Percentiles rank a stretch among this genome's conserved stretches.
Conservation (phyloP, 1,139 yeast genomes). For the Magnusiomyces tetraspermus region DNA sequence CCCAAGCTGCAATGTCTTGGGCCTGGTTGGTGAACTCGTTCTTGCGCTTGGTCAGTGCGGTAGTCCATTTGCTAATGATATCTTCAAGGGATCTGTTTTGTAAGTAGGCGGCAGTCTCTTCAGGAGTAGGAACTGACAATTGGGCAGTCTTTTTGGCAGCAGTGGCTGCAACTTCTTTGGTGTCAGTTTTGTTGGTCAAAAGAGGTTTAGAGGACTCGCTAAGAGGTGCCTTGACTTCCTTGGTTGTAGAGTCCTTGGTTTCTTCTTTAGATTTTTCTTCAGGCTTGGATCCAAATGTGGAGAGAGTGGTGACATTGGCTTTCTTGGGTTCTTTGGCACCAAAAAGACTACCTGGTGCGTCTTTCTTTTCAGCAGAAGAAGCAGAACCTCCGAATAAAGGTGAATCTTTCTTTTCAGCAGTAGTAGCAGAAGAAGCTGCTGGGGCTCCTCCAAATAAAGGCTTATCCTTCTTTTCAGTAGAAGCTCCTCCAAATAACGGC, state of each 20-base stretch:
- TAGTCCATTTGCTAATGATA: conserved; percentile 86
- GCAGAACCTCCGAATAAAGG: conserved; percentile 20
- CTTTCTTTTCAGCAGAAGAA: conserved; percentile 18
- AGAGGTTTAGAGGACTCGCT: conserved; percentile 4
- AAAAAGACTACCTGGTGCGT: conserved; percentile 21
- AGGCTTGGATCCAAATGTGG: conserved; percentile 25
- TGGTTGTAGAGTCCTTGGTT: background rate
- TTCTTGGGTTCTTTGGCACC: too few species aligned
- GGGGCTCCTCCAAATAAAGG: conserved; percentile 13
- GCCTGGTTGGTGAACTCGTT: conserved; percentile 72
- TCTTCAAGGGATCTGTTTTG: conserved; percentile 91
- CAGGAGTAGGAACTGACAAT: conserved; percentile 26
- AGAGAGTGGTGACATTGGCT: conserved; percentile 26
- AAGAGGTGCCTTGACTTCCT: background rate
- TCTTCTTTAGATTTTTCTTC: conserved; percentile 4
- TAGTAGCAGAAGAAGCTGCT: conserved; percentile 22
- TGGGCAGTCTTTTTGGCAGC: conserved; percentile 31
- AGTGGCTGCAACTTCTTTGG: conserved; percentile 30
- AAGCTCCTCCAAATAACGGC: background rate
- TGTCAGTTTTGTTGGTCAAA: conserved; percentile 28
- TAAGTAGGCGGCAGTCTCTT: conserved; percentile 54
- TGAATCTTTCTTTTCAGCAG: conserved; percentile 21
- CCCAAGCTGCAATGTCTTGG: conserved; percentile 72
- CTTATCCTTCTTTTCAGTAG: background rate
- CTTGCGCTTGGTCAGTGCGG: conserved; percentile 65